These are phyloP conservation scores for Omphalea diandra DNA, from an alignment of 441 rosid genomes.

Conservation along the genomic window DNA sequence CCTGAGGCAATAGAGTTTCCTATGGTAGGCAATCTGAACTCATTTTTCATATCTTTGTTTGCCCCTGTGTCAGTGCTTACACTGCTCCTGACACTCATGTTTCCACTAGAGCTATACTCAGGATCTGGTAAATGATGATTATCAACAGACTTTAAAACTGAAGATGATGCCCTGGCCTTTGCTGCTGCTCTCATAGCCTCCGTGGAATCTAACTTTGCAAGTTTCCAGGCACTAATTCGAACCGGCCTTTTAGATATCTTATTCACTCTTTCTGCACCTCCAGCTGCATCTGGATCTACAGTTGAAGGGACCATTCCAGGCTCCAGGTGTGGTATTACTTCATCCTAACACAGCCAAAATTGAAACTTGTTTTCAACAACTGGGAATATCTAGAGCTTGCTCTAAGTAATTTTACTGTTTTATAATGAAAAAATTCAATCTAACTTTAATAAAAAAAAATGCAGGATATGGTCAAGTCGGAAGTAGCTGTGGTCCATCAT, in stretches of 20 bases:
- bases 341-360: conserved; percentile 51
- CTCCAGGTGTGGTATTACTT: conserved; percentile 84
- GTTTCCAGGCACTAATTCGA: conserved; percentile 86
- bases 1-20: conserved; percentile 72
- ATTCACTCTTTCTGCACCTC: conserved; percentile 52
- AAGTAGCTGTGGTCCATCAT: background rate
- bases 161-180: conserved; percentile 88
- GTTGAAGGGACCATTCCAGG: conserved; percentile 80
- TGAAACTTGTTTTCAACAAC: conserved; percentile 11
- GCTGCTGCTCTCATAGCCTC: conserved; percentile 87
- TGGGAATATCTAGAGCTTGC: conserved; percentile 10
- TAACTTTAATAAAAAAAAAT: background rate
- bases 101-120: conserved; percentile 61
- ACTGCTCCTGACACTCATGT: conserved; percentile 73
- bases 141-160: conserved; percentile 71
- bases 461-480: background rate
- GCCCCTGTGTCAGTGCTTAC: conserved; percentile 58
- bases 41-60: conserved; percentile 59
- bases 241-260: conserved; percentile 66
- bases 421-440: background rate
- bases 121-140: conserved; percentile 46
- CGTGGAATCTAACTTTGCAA: conserved; percentile 76
- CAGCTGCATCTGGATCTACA: conserved; percentile 69
- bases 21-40: conserved; percentile 41
- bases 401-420: background rate